Conservation (phyloP, 768 basidiomycete genomes). For the Albatrellus ellisii region DNA sequence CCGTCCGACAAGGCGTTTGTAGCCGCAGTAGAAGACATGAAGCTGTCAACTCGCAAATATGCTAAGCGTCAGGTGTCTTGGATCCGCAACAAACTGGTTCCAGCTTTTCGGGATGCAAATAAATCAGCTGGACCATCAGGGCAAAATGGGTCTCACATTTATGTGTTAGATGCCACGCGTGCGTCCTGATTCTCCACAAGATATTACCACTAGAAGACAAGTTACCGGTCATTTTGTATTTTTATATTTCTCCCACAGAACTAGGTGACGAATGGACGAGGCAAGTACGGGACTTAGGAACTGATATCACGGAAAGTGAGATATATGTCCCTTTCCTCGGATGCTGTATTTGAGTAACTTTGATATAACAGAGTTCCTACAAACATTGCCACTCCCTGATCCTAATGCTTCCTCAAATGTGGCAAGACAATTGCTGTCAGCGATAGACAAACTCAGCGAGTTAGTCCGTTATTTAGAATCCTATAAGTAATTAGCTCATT, state of each 20-base stretch:
- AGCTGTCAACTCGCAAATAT: conserved; percentile 79
- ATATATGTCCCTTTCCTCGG: neutral
- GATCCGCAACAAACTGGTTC: conserved; percentile 84
- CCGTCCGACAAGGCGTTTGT: conserved; percentile 26
- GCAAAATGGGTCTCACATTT: conserved; percentile 26
- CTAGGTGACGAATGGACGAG: conserved; percentile 44
- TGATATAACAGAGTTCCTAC: conserved; percentile 6
- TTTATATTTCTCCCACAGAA: conserved; percentile 21
- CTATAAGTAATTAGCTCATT: neutral
- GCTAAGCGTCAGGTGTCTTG: conserved; percentile 86
- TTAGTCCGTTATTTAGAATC: conserved; percentile 15
- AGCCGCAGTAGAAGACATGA: conserved; percentile 65
- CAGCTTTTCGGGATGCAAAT: conserved; percentile 44
- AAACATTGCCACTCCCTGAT: conserved; percentile 33
- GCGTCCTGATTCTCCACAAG: conserved; percentile 16
- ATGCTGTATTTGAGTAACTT: neutral
- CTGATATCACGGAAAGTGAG: conserved; percentile 35
- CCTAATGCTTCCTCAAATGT: conserved; percentile 40
- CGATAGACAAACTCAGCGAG: conserved; percentile 33
- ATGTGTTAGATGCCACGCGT: conserved; percentile 64
- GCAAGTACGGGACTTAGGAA: conserved; percentile 39
- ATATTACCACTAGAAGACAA: no score
- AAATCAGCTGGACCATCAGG: conserved; percentile 16
- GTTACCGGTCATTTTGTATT: neutral
- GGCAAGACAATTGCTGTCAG: conserved; percentile 39